phyloP scores from a whole-genome alignment of 495 filamentous ascomycete genomes.

The Penicillium macrosclerotiorum region DNA sequence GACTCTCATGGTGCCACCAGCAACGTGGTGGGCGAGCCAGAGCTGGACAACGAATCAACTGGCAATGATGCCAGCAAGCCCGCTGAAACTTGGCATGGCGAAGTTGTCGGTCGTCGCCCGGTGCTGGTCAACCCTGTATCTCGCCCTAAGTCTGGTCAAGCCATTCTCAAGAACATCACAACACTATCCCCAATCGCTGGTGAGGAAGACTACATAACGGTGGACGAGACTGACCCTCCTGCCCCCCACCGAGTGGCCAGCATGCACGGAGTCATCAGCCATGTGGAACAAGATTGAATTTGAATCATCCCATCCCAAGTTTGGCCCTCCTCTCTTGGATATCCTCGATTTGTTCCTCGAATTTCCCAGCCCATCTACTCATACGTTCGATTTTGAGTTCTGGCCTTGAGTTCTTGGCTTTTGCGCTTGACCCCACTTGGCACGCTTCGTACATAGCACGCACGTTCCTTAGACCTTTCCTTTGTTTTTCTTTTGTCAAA shows the following conservation, averaged over 20 bases:
- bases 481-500: constrained; percentile 28
- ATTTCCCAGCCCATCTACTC: background rate
- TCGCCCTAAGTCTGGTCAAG: constrained; percentile 66
- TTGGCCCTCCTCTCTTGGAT: no score
- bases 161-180: constrained; percentile 59
- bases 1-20: constrained; percentile 35
- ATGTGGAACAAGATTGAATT: constrained; percentile 34
- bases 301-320: background rate
- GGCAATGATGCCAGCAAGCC: constrained; percentile 20
- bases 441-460: constrained; percentile 23
- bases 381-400: background rate
- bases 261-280: constrained; percentile 59
- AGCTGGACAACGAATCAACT: constrained; percentile 24
- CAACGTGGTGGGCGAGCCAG: constrained; percentile 35
- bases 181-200: constrained; percentile 43
- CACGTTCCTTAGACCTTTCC: constrained; percentile 30
- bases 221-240: constrained; percentile 32
- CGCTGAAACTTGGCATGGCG: constrained; percentile 51
- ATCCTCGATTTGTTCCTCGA: no score
- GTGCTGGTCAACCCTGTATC: constrained; percentile 42
- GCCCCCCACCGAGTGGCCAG: constrained; percentile 62
- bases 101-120: constrained; percentile 52
- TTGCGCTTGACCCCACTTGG: constrained; percentile 5
- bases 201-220: constrained; percentile 41
- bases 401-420: background rate